Base-by-base conservation (phyloP, 202 grass and related monocot genomes). In the Panicum virgatum region DNA sequence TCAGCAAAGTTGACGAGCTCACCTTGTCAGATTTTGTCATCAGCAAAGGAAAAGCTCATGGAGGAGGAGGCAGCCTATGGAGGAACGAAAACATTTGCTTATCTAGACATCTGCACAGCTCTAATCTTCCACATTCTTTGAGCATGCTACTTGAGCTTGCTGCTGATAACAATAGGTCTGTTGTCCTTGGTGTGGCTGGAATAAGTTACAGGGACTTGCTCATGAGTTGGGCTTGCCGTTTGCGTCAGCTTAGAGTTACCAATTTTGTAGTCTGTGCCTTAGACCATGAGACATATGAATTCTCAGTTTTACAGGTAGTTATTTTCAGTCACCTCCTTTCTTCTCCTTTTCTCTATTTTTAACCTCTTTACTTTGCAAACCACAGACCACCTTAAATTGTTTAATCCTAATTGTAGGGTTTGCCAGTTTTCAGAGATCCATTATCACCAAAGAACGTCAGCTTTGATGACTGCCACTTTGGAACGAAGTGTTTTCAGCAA, bases 151-250 rank as follows among this genome's bases (percentile, higher is more conserved):
- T 98, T 19, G 43, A 82, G 57, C 79, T 70, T 71, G 69, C 52
- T 57, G 79, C 89, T 36, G 90, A 98, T 67, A 48, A 80, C 36
- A 81, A 98, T 42, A 88, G 76, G 45, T 85, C 80, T 9, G 56
- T 98, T 54, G 84, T 98, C 57, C 96, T 98, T 90, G 90, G 88
- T 57, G 78, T 98, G 6, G 92, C 92, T 83, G 96, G 92, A 54
- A 65, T 58, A 63, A 91, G 90, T 78, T 98, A 98, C 72, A 88
- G 79, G 76, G 92, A 98, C 51, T 88, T 98, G 90, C 96, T 98
- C 32, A 98, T 98, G 96, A 98, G 80, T 51, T 98, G 92, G 96
- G 92, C 46, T 30, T 98, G 96, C 74, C 84, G 92, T 12, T 88
- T 98, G 62, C 87, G 88, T 57, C 54, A 58, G 72, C 87, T 98